Percentiles rank a stretch among this genome's conserved stretches.
These are phyloP conservation scores for Xanthoconium stramineum DNA, from an alignment of 768 basidiomycete genomes.

Conservation along the genomic window DNA sequence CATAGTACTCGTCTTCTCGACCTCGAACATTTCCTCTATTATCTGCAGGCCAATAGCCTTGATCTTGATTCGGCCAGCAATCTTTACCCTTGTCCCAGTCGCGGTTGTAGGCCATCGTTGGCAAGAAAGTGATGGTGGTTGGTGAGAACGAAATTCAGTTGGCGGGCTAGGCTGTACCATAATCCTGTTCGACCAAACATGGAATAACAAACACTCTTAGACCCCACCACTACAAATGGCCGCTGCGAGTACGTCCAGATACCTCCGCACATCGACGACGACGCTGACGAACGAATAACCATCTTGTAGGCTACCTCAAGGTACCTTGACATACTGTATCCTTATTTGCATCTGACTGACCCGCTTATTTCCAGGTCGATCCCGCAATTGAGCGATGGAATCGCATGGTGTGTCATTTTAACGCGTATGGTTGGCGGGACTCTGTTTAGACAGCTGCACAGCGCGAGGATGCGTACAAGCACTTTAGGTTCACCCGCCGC, in stretches of 20 bases:
- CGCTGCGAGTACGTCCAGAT: slow-evolving; percentile 53
- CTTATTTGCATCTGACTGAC: not conserved
- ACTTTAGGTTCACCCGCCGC: slow-evolving; percentile 75
- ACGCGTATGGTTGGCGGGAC: not conserved
- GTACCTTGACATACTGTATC: slow-evolving; percentile 30
- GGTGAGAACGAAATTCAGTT: slow-evolving; percentile 20
- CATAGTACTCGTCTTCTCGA: slow-evolving; percentile 67
- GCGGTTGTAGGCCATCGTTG: slow-evolving; percentile 68
- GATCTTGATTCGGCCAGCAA: slow-evolving; percentile 48
- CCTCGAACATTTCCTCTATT: slow-evolving; percentile 42
- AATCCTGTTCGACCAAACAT: slow-evolving; percentile 25
- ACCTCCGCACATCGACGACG: not conserved
- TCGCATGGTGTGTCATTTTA: slow-evolving; percentile 45
- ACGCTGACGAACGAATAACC: slow-evolving; percentile 18
- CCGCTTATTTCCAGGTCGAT: slow-evolving; percentile 34
- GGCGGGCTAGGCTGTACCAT: not conserved
- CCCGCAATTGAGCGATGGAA: slow-evolving; percentile 65
- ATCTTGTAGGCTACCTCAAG: slow-evolving; percentile 52
- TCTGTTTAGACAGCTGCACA: slow-evolving; percentile 26
- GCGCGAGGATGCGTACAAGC: slow-evolving; percentile 83
- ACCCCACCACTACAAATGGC: slow-evolving; percentile 46
- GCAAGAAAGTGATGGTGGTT: slow-evolving; percentile 21
- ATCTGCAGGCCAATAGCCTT: slow-evolving; percentile 39
- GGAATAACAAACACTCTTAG: slow-evolving; percentile 26
- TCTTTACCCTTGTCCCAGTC: slow-evolving; percentile 87